Evolutionary conservation across 768 basidiomycete species (phyloP).

Genomic region (Phlegmacium glaucopus): DNA sequence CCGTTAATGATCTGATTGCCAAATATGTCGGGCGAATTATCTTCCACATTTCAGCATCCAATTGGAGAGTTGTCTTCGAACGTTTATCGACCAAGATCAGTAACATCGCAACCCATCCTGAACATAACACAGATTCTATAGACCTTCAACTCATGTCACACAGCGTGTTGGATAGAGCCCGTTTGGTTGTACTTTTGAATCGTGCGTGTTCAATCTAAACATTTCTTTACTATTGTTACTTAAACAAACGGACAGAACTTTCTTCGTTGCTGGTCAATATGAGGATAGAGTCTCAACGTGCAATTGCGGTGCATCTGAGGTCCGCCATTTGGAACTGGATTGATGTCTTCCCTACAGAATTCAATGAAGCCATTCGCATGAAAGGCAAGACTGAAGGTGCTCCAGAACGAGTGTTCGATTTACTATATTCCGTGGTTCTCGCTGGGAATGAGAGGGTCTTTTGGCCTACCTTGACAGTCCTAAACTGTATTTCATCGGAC

Average conservation of each 20-base stretch:
- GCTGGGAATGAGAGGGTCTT: constrained; percentile 50
- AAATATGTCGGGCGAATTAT: constrained; percentile 78
- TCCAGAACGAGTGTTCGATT: constrained; percentile 84
- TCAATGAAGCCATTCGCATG: constrained; percentile 62
- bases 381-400: constrained; percentile 72
- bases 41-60: constrained; percentile 83
- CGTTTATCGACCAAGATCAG: constrained; percentile 71
- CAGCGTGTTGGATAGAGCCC: constrained; percentile 64
- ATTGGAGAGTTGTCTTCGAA: constrained; percentile 77
- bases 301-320: constrained; percentile 70
- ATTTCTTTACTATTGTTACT: constrained; percentile 1
- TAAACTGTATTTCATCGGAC: constrained; percentile 75
- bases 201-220: constrained; percentile 37
- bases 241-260: constrained; percentile 47
- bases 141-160: constrained; percentile 80
- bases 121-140: constrained; percentile 53
- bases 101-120: constrained; percentile 46
- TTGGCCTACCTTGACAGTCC: constrained; percentile 79
- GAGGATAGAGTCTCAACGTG: constrained; percentile 67
- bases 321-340: constrained; percentile 91
- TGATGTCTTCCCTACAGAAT: constrained; percentile 73
- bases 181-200: constrained; percentile 69
- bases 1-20: constrained; percentile 60
- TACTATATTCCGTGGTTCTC: constrained; percentile 51
- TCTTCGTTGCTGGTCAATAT: constrained; percentile 82